Base-by-base conservation (phyloP, 345 rosid genomes). In the Pistacia vera region DNA sequence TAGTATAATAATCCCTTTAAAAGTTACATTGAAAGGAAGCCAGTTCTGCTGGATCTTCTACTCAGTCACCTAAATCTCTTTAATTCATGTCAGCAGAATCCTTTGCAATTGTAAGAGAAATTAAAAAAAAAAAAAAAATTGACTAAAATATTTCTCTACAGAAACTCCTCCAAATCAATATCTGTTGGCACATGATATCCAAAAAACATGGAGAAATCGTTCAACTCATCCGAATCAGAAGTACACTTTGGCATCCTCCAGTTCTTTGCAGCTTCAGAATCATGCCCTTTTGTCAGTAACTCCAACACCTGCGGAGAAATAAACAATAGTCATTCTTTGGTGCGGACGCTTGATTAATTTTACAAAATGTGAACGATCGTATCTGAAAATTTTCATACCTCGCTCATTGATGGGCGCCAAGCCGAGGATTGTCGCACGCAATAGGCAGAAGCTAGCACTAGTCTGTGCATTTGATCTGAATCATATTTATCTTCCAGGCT, bases 391-490 rank as follows among this genome's bases (percentile, higher is more conserved):
- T 41, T 41, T 41, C 46, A 41, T 77, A 92, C 98, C 87, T 93
- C 92, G 52, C 88, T 95, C 96, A 91, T 93, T 8, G 93, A 84
- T 63, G 98, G 98, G 58, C 99, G 89, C 93, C 88, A 86, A 11
- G 78, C 68, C 0, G 97, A 86, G 8, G 97, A n/a, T 71, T 93
- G 98, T 78, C 94, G 84, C n/a, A 93, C 90, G 28, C 99, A 95
- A 58, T 84, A 87, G 54, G 93, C 91, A 72, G 98, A 96, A 30
- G 92, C 90, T 48, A 88, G 82, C 48, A 90, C 79, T 68, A 89
- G 81, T 63, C 86, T 88, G 36, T 84, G 86, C 90, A 95, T 77
- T 78, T 95, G 91, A 65, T 88, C 88, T n/a, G 72, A 70, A 22
- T 93, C 89, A 30, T 81, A 93, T 70, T 82, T 82, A 6, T 93